phyloP scores from a whole-genome alignment of 225 moss, liverwort and hornwort genomes.

The Marchantia polymorpha region DNA sequence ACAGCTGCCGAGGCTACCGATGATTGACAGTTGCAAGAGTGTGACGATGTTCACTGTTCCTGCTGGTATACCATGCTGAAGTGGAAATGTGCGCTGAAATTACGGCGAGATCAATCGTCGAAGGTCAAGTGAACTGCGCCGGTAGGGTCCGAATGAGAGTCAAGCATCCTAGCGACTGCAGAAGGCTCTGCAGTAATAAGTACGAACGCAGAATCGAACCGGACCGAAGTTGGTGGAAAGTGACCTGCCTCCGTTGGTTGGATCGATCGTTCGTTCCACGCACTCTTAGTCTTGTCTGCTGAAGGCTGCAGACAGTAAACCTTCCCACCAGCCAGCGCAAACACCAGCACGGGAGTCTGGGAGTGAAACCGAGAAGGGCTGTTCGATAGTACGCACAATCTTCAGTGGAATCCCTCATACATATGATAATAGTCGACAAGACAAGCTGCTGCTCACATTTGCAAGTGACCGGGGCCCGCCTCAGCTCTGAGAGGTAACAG shows the following conservation, averaged over 20 bases:
- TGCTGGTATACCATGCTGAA: neutral
- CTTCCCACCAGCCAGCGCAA: neutral
- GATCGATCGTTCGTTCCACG: too few species aligned
- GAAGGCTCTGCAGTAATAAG: neutral
- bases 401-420: neutral
- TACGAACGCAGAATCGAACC: neutral
- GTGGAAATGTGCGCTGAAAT: neutral
- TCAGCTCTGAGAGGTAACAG: neutral
- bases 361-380: neutral
- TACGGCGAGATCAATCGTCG: neutral
- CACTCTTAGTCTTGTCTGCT: neutral
- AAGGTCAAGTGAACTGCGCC: neutral
- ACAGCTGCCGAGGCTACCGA: neutral
- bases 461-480: neutral
- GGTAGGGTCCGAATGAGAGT: neutral
- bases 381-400: neutral
- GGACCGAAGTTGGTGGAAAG: neutral
- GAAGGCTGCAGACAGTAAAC: neutral
- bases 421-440: neutral
- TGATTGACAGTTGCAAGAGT: neutral
- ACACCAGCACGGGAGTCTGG: neutral
- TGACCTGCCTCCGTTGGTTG: too few species aligned
- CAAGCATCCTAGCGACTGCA: neutral
- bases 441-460: neutral
- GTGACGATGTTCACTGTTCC: too few species aligned